These are phyloP conservation scores for Penicillium subrubescens DNA, from an alignment of 495 filamentous ascomycete genomes.

Conservation along the genomic window DNA sequence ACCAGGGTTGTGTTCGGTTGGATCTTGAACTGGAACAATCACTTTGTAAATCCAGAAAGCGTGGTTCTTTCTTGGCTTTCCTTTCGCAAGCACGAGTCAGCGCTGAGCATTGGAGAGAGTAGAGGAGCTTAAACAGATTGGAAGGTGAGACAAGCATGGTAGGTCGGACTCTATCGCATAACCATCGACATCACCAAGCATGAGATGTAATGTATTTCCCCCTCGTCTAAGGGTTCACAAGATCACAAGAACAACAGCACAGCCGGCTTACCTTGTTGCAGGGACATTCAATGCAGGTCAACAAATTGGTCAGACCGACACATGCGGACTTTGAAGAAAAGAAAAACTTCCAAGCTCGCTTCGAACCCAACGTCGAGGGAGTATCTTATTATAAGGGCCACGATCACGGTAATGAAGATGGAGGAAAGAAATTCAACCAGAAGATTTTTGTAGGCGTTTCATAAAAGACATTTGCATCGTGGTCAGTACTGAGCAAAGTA, in stretches of 20 bases:
- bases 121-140: not conserved
- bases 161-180: not conserved
- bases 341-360: not conserved
- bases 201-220: not conserved
- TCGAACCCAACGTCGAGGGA: not conserved
- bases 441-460: conserved; percentile 15
- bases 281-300: conserved; percentile 14
- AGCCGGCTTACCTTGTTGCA: conserved; percentile 17
- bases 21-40: conserved; percentile 14
- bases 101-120: not conserved
- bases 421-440: not conserved
- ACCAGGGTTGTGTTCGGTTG: conserved; percentile 18
- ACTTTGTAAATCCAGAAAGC: not conserved
- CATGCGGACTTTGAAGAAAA: conserved; percentile 8
- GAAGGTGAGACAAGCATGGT: not conserved
- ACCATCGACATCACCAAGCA: conserved; percentile 1
- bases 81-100: not conserved
- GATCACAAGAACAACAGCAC: conserved; percentile 3
- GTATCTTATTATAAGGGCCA: conserved; percentile 17
- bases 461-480: conserved; percentile 12
- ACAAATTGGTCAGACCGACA: conserved; percentile 24
- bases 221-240: not conserved
- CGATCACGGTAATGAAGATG: not conserved
- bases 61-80: not conserved
- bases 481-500: conserved; percentile 3